Percentiles rank a stretch among this genome's conserved stretches.
Evolutionary conservation across 352 stramenopile genomes (phyloP).

Genomic region (Phytophthora idaei): DNA sequence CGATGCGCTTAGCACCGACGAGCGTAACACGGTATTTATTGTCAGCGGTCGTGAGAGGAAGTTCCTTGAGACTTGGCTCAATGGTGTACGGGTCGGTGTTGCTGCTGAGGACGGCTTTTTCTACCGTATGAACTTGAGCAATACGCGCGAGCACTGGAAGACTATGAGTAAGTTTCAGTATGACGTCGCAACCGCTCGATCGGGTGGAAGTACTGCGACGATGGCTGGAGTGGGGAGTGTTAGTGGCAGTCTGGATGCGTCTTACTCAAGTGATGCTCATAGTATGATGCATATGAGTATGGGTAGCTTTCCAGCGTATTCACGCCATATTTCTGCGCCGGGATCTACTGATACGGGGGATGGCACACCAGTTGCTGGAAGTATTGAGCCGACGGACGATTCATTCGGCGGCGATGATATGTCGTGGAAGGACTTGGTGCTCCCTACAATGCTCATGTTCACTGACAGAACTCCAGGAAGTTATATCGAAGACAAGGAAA

Average conservation of each 20-base stretch:
- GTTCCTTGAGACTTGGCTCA: conserved; percentile 91
- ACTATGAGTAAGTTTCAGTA: conserved; percentile 89
- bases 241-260: conserved; percentile 37
- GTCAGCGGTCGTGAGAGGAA: conserved; percentile 79
- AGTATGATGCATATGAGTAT: conserved; percentile 58
- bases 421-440: conserved; percentile 83
- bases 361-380: conserved; percentile 27
- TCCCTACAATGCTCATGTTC: conserved; percentile 80
- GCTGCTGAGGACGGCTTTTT: conserved; percentile 80
- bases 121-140: conserved; percentile 81
- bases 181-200: conserved; percentile 48
- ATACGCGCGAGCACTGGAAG: conserved; percentile 76
- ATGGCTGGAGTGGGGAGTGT: conserved; percentile 33
- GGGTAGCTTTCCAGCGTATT: conserved; percentile 49
- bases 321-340: conserved; percentile 30
- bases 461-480: conserved; percentile 78
- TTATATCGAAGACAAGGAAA: conserved; percentile 88
- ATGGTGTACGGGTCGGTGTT: conserved; percentile 72
- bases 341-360: conserved; percentile 27
- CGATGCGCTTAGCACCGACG: conserved; percentile 68
- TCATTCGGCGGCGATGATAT: conserved; percentile 64
- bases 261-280: conserved; percentile 39
- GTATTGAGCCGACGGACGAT: conserved; percentile 43
- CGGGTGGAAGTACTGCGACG: conserved; percentile 31
- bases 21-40: conserved; percentile 82